Base-by-base conservation (phyloP, 495 filamentous ascomycete genomes). In the Podospora appendiculata region DNA sequence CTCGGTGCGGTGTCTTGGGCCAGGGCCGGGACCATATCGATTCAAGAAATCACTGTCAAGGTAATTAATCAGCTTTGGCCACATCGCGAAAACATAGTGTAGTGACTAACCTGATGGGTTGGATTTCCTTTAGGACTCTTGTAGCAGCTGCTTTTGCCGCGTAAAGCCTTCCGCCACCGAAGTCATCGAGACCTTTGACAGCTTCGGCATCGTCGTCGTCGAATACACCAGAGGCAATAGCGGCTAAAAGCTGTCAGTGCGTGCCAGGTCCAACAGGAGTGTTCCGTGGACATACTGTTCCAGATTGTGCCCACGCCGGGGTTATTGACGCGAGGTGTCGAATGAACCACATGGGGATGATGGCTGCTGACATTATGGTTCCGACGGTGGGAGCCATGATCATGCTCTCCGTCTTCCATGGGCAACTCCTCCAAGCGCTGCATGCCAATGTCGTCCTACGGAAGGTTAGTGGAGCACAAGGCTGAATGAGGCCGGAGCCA, bases 161-260 rank as follows among this genome's bases (percentile, higher is more conserved):
- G 34, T 66, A 59, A 25, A 58, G 25, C 16, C 63, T 41, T 10
- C 53, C 58, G 8, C 61, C 63, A 6, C 63, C 63, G 11, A 66
- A 58, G 19, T 61, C 54, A 42, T 61, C 60, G 14, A 66, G 53
- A 25, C 49, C 54, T n/a, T 50, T 51, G 33, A 66, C 63, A 1
- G 16, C 52, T 1, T 39, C 47, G 11, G 63, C 60, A n/a, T 66
- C 63, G 10, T 59, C 58, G 17, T 66, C 63, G 8, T 66, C 38
- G 14, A 66, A 66, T 3, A 14, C 40, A 4, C 60, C 59, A 4
- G 48, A 14, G 0, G 14, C 40, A 10, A 61, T 59, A 4, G 62
- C 62, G 25, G 44, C 59, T 61, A 13, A 7, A 6, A 47, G n/a
- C 1, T 42, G 14, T 49, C 33, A 54, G 39, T 41, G 3, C 25